phyloP scores from a whole-genome alignment of 73 alveolate genomes.

The Blepharisma japonicum region DNA sequence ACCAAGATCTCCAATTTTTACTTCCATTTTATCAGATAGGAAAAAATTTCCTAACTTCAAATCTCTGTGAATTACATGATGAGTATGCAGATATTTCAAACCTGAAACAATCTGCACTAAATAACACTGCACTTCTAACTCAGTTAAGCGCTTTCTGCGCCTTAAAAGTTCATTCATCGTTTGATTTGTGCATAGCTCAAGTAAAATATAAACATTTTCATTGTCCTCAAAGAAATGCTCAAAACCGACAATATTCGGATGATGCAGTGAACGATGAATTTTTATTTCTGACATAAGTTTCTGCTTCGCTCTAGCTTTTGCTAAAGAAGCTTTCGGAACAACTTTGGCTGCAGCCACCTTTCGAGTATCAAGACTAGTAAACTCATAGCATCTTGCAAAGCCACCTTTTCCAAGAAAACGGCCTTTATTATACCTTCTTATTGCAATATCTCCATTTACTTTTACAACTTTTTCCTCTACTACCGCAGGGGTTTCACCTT shows the following conservation, averaged over 20 bases:
- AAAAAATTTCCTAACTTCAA: slow-evolving; percentile 94
- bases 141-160: slow-evolving; percentile 92
- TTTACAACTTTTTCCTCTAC: slow-evolving; percentile 44
- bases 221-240: slow-evolving; percentile 89
- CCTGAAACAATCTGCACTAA: slow-evolving; percentile 84
- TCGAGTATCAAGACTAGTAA: slow-evolving; percentile 58
- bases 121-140: slow-evolving; percentile 93
- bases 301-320: slow-evolving; percentile 62
- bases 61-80: slow-evolving; percentile 95
- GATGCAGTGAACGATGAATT: slow-evolving; percentile 85
- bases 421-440: slow-evolving; percentile 59
- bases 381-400: slow-evolving; percentile 83
- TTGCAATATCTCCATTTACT: slow-evolving; percentile 40
- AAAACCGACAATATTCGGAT: slow-evolving; percentile 77
- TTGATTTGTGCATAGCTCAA: slow-evolving; percentile 83
- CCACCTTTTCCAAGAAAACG: slow-evolving; percentile 83
- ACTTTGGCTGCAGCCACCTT: slow-evolving; percentile 75
- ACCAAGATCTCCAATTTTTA: slow-evolving; percentile 98
- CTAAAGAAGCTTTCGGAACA: slow-evolving; percentile 69
- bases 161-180: slow-evolving; percentile 91
- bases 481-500: slow-evolving; percentile 31
- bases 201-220: slow-evolving; percentile 83
- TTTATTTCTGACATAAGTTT: slow-evolving; percentile 85
- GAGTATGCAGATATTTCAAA: slow-evolving; percentile 88
- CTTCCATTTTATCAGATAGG: slow-evolving; percentile 94